These are phyloP conservation scores for Amborella trichopoda DNA, from an alignment of 164 flowering plant genomes.

Conservation along the genomic window DNA sequence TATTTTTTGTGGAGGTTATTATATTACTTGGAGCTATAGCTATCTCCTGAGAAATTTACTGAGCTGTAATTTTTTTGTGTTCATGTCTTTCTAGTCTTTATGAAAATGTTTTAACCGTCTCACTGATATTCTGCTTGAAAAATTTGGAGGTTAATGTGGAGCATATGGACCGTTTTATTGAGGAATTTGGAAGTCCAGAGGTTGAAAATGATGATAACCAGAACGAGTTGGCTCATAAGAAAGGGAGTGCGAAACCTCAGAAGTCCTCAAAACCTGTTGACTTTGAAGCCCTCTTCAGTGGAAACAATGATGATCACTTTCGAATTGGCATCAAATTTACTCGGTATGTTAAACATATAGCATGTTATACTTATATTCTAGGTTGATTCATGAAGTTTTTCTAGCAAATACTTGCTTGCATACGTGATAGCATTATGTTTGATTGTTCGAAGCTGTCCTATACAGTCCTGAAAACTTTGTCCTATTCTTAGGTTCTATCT, in stretches of 20 bases:
- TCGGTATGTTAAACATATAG: background rate
- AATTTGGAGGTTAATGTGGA: constrained; percentile 57
- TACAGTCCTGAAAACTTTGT: too few species aligned
- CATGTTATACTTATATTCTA: background rate
- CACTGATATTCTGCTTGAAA: too few species aligned
- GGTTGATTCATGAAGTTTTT: background rate
- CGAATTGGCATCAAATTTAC: constrained; percentile 86
- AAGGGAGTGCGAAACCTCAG: constrained; percentile 14
- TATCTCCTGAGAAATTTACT: too few species aligned
- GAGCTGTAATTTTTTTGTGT: background rate
- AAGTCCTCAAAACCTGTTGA: constrained; percentile 73
- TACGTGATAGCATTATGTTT: too few species aligned
- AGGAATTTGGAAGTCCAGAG: constrained; percentile 51
- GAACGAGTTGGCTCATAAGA: constrained; percentile 8
- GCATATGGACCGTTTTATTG: constrained; percentile 48
- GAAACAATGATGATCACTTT: constrained; percentile 64
- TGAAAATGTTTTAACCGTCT: too few species aligned
- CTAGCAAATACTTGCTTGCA: too few species aligned
- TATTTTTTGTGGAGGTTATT: too few species aligned
- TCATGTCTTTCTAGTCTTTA: background rate
- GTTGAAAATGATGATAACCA: constrained; percentile 21
- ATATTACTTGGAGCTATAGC: too few species aligned
- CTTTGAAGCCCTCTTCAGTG: constrained; percentile 58
- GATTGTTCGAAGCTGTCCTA: too few species aligned
- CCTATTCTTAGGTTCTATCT: too few species aligned